phyloP scores from a whole-genome alignment of 805 yeast genomes.

The Priceomyces castillae region DNA sequence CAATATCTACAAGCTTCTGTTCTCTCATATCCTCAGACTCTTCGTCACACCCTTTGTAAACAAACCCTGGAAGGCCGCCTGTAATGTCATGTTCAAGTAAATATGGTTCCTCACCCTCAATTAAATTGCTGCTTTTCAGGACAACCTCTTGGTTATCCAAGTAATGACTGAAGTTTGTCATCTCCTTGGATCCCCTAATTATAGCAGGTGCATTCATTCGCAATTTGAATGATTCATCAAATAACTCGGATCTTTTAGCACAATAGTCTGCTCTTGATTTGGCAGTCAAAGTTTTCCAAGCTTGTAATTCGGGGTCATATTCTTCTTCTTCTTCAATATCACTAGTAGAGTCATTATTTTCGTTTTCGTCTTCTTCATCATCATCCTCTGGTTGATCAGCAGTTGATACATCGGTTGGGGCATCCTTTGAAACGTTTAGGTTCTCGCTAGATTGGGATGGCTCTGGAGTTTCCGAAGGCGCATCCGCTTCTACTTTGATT shows the following conservation, averaged over 20 bases:
- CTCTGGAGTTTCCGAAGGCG: slow-evolving; percentile 17
- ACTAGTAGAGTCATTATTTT: slow-evolving; percentile 40
- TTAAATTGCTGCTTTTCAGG: slow-evolving; percentile 41
- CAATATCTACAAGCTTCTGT: slow-evolving; percentile 33
- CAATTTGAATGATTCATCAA: slow-evolving; percentile 53
- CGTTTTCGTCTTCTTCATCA: slow-evolving; percentile 40
- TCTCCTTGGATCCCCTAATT: slow-evolving; percentile 59
- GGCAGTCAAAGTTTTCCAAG: slow-evolving; percentile 84
- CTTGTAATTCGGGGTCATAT: slow-evolving; percentile 70
- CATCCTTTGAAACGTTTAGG: slow-evolving; percentile 6
- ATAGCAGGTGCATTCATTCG: slow-evolving; percentile 70
- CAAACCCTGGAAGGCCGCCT: slow-evolving; percentile 73
- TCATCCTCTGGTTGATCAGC: slow-evolving; percentile 15
- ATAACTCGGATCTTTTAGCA: slow-evolving; percentile 61
- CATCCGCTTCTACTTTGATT: slow-evolving; percentile 27
- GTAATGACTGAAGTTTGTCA: slow-evolving; percentile 59
- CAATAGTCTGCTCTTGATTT: slow-evolving; percentile 76
- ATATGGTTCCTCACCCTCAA: slow-evolving; percentile 60
- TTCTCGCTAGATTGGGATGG: slow-evolving; percentile 13
- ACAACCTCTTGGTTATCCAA: slow-evolving; percentile 37
- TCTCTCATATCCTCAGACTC: slow-evolving; percentile 39
- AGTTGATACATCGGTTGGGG: neutral
- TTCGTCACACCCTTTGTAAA: slow-evolving; percentile 50
- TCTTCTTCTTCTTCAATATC: slow-evolving; percentile 49
- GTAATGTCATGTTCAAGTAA: slow-evolving; percentile 80